A percentile compares a stretch with the other conserved stretches of the same genome.
Conservation (phyloP, 805 yeast genomes). For the Cyberlindnera xishuangbannaensis region DNA sequence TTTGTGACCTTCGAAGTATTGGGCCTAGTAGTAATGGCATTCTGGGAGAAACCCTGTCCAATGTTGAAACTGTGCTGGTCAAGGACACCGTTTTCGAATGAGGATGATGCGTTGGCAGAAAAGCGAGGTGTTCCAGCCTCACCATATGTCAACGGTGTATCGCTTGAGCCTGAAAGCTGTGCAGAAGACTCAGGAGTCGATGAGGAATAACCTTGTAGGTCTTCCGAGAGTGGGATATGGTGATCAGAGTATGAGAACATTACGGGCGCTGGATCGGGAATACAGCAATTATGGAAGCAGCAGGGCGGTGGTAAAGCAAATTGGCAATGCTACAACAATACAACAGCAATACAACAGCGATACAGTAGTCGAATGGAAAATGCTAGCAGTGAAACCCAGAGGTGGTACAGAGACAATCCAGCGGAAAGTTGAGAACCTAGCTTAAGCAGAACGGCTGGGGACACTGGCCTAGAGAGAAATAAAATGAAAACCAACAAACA, state of each 20-base stretch:
- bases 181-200: slow-evolving; percentile 6
- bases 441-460: too few relatives aligned
- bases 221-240: slow-evolving; percentile 8
- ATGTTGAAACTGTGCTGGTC: slow-evolving; percentile 10
- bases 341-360: too few relatives aligned
- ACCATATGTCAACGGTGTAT: slow-evolving; percentile 2
- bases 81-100: slow-evolving; percentile 8
- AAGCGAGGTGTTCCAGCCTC: slow-evolving; percentile 5
- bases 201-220: slow-evolving; percentile 5
- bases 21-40: slow-evolving; percentile 14
- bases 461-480: too few relatives aligned
- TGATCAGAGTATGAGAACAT: slow-evolving; percentile 6
- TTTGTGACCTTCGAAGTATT: slow-evolving; percentile 2
- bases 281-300: too few relatives aligned
- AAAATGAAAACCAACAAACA: too few relatives aligned
- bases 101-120: slow-evolving; percentile 4
- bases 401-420: too few relatives aligned
- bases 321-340: too few relatives aligned
- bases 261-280: too few relatives aligned
- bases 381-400: too few relatives aligned
- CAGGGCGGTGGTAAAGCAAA: too few relatives aligned
- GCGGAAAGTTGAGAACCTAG: too few relatives aligned
- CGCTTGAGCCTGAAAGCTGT: slow-evolving; percentile 2
- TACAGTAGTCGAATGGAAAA: too few relatives aligned
- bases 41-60: slow-evolving; percentile 12